Evolutionary conservation across 2,329 filamentous ascomycete species (phyloP).

Genomic region (Neoarthrinium moseri): DNA sequence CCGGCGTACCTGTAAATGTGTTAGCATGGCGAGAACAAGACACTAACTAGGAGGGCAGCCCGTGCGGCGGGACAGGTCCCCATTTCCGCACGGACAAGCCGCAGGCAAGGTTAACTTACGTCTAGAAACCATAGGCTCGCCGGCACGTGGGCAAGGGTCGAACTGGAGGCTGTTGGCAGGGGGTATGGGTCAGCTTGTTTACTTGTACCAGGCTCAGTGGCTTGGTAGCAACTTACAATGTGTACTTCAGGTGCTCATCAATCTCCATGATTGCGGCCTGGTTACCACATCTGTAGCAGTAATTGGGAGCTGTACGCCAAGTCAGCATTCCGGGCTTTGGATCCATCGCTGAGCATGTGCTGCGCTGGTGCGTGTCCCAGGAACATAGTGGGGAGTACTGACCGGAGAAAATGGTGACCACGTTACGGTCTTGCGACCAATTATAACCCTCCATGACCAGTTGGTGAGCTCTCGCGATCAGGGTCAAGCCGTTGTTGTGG

Average conservation of each 20-base stretch:
- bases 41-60: background rate
- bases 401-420: slow-evolving; percentile 98
- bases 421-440: slow-evolving; percentile 97
- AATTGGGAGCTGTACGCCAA: slow-evolving; percentile 68
- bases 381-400: slow-evolving; percentile 26
- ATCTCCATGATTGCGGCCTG: slow-evolving; percentile 99
- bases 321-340: too few relatives aligned
- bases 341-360: too few relatives aligned
- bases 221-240: slow-evolving; percentile 73
- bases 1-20: slow-evolving; percentile 69
- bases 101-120: slow-evolving; percentile 48
- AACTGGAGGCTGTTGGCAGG: slow-evolving; percentile 89
- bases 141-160: slow-evolving; percentile 94
- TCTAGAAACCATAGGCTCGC: slow-evolving; percentile 98
- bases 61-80: background rate
- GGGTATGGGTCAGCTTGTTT: slow-evolving; percentile 13
- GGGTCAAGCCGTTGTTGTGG: slow-evolving; percentile 95
- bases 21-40: slow-evolving; percentile 13
- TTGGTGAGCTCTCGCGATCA: slow-evolving; percentile 95
- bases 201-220: background rate
- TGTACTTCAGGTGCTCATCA: slow-evolving; percentile 98
- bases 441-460: slow-evolving; percentile 99
- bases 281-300: slow-evolving; percentile 98
- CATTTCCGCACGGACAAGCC: background rate
- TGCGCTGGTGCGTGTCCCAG: background rate